Conservation (phyloP, 352 stramenopile genomes). For the Pythium aristosporum region DNA sequence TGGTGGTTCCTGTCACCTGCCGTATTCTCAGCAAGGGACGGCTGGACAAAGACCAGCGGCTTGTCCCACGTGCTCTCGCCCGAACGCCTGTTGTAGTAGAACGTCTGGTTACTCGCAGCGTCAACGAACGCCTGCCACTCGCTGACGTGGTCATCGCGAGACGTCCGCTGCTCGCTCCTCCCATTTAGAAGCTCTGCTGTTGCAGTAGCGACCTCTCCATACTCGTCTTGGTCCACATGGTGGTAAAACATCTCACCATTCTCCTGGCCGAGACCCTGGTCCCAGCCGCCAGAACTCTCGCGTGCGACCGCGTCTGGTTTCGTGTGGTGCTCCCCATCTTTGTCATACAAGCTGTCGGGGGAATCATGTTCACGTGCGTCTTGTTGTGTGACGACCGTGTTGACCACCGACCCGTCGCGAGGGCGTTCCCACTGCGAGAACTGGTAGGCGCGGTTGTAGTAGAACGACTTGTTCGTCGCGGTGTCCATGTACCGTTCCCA, state of each 20-base stretch:
- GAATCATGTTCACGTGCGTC: neutral
- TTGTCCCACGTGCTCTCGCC: slow-evolving; percentile 59
- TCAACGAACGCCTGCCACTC: slow-evolving; percentile 68
- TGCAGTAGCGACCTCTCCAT: slow-evolving; percentile 20
- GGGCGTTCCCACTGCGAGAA: slow-evolving; percentile 46
- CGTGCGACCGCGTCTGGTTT: slow-evolving; percentile 15
- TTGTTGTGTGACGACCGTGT: neutral
- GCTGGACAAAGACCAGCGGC: slow-evolving; percentile 20
- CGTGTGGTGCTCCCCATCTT: neutral
- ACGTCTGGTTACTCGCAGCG: slow-evolving; percentile 45
- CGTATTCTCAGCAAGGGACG: neutral
- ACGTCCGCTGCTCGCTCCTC: slow-evolving; percentile 16
- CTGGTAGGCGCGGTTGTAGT: slow-evolving; percentile 42
- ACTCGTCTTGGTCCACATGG: slow-evolving; percentile 19
- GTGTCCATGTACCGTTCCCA: slow-evolving; percentile 62
- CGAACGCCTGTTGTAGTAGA: slow-evolving; percentile 70
- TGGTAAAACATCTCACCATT: slow-evolving; percentile 20
- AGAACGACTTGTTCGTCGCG: slow-evolving; percentile 51
- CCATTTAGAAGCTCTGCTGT: neutral
- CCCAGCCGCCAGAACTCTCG: slow-evolving; percentile 26
- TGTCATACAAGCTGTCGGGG: neutral
- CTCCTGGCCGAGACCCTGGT: slow-evolving; percentile 12
- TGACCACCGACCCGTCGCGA: neutral
- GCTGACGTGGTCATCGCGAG: slow-evolving; percentile 28
- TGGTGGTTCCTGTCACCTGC: slow-evolving; percentile 44